Percentiles rank a stretch among this genome's conserved stretches.
phyloP scores from a whole-genome alignment of 1,284 basidiomycete species.

The Papiliotrema laurentii region DNA sequence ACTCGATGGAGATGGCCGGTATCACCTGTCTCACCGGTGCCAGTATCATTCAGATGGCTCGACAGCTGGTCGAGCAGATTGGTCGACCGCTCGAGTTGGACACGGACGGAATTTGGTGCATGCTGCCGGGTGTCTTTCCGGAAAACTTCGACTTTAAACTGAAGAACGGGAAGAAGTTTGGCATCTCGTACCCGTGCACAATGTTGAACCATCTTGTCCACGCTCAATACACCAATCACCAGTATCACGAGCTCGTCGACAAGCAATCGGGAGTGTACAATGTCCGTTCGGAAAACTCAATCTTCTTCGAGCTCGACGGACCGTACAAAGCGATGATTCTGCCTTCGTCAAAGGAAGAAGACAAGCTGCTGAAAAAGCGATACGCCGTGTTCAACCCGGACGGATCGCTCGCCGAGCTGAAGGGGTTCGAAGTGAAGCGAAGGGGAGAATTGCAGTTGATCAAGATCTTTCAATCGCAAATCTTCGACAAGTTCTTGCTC shows the following conservation, averaged over 20 bases:
- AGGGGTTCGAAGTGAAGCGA: slow-evolving; percentile 98
- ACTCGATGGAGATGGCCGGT: slow-evolving; percentile 99
- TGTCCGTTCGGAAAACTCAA: slow-evolving; percentile 95
- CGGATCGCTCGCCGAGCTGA: slow-evolving; percentile 92
- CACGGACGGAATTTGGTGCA: slow-evolving; percentile 99
- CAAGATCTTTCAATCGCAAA: slow-evolving; percentile 99
- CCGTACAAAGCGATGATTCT: slow-evolving; percentile 99
- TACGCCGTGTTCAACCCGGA: slow-evolving; percentile 99
- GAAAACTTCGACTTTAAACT: slow-evolving; percentile 97
- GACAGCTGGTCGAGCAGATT: slow-evolving; percentile 93
- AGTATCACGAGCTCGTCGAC: slow-evolving; percentile 88
- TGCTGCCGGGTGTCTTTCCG: slow-evolving; percentile 96
- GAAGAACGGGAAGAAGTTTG: slow-evolving; percentile 77
- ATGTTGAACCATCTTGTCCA: slow-evolving; percentile 99
- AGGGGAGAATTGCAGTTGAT: slow-evolving; percentile 97
- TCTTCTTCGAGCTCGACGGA: slow-evolving; percentile 99
- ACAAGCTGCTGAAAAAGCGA: slow-evolving; percentile 97
- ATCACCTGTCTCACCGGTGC: slow-evolving; percentile 99
- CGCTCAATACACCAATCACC: slow-evolving; percentile 92
- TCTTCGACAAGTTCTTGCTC: slow-evolving; percentile 95
- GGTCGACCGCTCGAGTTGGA: slow-evolving; percentile 96
- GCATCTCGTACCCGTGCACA: slow-evolving; percentile 97
- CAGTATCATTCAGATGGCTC: slow-evolving; percentile 99
- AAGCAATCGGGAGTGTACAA: slow-evolving; percentile 76
- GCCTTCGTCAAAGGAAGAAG: slow-evolving; percentile 98